These are phyloP conservation scores for Beauveria sp. DNA, from an alignment of 2,329 filamentous ascomycete genomes.

Conservation along the genomic window DNA sequence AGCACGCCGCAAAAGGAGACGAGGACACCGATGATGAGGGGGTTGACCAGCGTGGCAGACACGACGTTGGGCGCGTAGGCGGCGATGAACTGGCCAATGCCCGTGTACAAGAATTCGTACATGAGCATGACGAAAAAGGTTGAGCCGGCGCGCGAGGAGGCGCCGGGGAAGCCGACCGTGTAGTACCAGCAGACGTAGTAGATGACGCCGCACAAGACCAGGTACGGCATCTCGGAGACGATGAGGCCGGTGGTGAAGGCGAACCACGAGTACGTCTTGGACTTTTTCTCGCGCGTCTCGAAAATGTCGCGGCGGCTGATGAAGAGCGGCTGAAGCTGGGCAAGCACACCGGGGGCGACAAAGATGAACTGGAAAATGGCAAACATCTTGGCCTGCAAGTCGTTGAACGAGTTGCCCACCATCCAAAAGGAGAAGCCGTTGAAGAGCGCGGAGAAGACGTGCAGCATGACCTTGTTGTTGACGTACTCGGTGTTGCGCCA, in stretches of 20 bases:
- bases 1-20: conserved; percentile 69
- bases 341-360: conserved; percentile 49
- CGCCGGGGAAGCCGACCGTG: conserved; percentile 41
- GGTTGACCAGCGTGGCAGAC: conserved; percentile 51
- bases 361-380: conserved; percentile 58
- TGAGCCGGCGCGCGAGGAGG: conserved; percentile 39
- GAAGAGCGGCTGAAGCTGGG: conserved; percentile 53
- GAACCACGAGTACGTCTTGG: conserved; percentile 52
- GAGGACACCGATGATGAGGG: conserved; percentile 45
- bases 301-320: conserved; percentile 49
- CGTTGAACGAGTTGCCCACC: conserved; percentile 42
- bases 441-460: conserved; percentile 47
- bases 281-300: conserved; percentile 52
- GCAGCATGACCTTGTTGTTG: conserved; percentile 54
- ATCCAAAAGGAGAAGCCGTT: conserved; percentile 57
- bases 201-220: conserved; percentile 34
- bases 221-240: conserved; percentile 39
- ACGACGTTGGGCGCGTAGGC: conserved; percentile 55
- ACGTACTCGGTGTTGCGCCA: conserved; percentile 62
- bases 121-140: conserved; percentile 48
- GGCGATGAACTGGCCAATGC: conserved; percentile 56
- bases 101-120: conserved; percentile 54
- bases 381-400: conserved; percentile 49
- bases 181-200: conserved; percentile 53
- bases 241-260: conserved; percentile 49